Percentiles rank a stretch among this genome's conserved stretches.
These are phyloP conservation scores for Globisporangium polare DNA, from an alignment of 352 stramenopile genomes.

Conservation along the genomic window DNA sequence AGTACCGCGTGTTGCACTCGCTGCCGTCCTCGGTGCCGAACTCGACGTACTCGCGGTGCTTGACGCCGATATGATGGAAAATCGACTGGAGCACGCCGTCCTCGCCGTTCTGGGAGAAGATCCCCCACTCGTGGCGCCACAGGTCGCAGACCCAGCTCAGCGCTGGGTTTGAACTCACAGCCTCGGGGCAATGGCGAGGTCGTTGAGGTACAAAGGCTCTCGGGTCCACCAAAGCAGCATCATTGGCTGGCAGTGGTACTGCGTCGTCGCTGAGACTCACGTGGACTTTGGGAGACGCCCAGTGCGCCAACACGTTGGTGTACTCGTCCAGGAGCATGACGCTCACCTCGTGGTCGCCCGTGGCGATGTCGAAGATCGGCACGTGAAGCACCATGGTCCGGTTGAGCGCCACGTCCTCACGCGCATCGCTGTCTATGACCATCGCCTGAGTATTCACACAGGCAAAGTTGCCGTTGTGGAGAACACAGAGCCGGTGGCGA, in stretches of 20 bases:
- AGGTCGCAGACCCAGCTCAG: slow-evolving; percentile 52
- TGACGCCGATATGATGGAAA: slow-evolving; percentile 44
- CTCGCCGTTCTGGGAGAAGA: slow-evolving; percentile 68
- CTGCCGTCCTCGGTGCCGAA: slow-evolving; percentile 54
- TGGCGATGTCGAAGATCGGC: slow-evolving; percentile 27
- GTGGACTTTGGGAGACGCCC: slow-evolving; percentile 17
- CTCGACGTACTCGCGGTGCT: slow-evolving; percentile 46
- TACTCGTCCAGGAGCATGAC: slow-evolving; percentile 43
- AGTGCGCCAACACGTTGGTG: slow-evolving; percentile 35
- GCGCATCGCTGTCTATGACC: slow-evolving; percentile 17
- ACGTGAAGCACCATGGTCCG: slow-evolving; percentile 26
- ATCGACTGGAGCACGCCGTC: slow-evolving; percentile 59
- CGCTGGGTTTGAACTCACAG: slow-evolving; percentile 2
- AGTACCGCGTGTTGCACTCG: slow-evolving; percentile 62
- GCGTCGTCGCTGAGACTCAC: not conserved
- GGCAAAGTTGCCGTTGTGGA: slow-evolving; percentile 40
- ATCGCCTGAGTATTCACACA: slow-evolving; percentile 31
- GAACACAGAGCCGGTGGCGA: slow-evolving; percentile 34
- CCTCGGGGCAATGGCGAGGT: slow-evolving; percentile 18
- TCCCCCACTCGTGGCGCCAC: slow-evolving; percentile 61
- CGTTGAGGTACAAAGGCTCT: slow-evolving; percentile 21
- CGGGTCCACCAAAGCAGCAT: slow-evolving; percentile 17
- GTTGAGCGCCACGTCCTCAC: slow-evolving; percentile 14
- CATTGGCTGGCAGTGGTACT: slow-evolving; percentile 7
- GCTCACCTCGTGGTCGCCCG: slow-evolving; percentile 26